A percentile compares a stretch with the other conserved stretches of the same genome.
phyloP scores from a whole-genome alignment of 768 basidiomycete species.

The Gelatoporia subvermispora region DNA sequence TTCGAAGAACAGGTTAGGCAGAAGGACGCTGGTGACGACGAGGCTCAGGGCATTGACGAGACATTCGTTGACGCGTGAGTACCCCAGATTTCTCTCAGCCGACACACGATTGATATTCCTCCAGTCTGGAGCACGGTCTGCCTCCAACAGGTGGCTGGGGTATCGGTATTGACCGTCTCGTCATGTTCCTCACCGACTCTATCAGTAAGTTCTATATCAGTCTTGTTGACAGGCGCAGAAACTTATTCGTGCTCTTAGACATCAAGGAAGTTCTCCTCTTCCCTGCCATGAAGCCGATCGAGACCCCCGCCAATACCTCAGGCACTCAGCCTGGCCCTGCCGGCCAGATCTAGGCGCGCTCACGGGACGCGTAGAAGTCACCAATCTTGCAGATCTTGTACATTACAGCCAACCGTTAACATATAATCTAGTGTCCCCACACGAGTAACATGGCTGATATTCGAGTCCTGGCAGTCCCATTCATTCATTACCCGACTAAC shows the following conservation, averaged over 20 bases:
- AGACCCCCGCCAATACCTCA: slow-evolving; percentile 35
- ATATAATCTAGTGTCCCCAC: neutral
- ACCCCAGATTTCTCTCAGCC: neutral
- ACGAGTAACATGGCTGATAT: too few species aligned
- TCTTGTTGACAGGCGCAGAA: neutral
- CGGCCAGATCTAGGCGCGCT: slow-evolving; percentile 23
- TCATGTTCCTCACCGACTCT: slow-evolving; percentile 99
- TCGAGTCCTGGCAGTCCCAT: too few species aligned
- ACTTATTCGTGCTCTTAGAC: slow-evolving; percentile 40
- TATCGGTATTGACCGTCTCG: slow-evolving; percentile 89
- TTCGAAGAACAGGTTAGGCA: slow-evolving; percentile 94
- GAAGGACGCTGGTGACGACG: slow-evolving; percentile 96
- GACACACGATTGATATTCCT: neutral
- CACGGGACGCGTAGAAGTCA: neutral
- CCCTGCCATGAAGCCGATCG: slow-evolving; percentile 94
- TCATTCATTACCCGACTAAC: too few species aligned
- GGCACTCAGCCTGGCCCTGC: slow-evolving; percentile 27
- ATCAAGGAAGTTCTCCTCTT: slow-evolving; percentile 96
- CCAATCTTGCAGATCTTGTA: too few species aligned
- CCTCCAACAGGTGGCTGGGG: slow-evolving; percentile 99
- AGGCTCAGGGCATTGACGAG: slow-evolving; percentile 96
- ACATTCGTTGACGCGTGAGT: slow-evolving; percentile 90
- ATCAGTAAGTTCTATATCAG: slow-evolving; percentile 51
- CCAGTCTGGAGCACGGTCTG: slow-evolving; percentile 92
- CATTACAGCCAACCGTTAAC: neutral